Evolutionary conservation across 73 alveolate genomes (phyloP), one percentile per base, ranked within the genome.

Genomic region (Effrenium voratum): DNA sequence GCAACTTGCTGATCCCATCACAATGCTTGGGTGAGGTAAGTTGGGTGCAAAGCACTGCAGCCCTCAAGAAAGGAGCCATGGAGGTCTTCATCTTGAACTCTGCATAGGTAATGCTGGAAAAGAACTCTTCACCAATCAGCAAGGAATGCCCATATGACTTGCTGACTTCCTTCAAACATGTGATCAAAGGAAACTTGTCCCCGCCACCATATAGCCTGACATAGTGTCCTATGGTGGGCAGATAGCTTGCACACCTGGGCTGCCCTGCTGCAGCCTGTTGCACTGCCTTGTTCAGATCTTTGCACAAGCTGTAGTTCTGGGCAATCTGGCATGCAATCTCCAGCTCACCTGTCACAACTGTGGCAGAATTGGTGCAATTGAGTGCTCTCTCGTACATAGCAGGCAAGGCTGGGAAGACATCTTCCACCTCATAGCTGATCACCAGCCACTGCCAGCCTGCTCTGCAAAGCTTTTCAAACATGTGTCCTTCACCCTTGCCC

Each of bases 381-480:
- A 76, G 26, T 10, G 63, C 43, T 5, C 24, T 19, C 41, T 76
- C 63, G 40, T 60, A 76, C 38, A 30, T 41, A 26, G 43, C 5
- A 15, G 87, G 63, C 40, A 76, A 76, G 16, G 55, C 57, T 24
- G 63, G 57, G 10, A 76, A 43, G 41, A 41, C 36, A 4, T 30
- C 34, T 76, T 76, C 87, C 87, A 76, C 87, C 40, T 10, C 40
- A 28, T 30, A 30, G 5, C 43, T 19, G 24, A 76, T 43, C 2
- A 16, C 87, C n/a, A 13, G 16, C 87, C 87, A 76, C 59, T 76
- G 40, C 87, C 87, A 76, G 2, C 87, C 87, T 41, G n/a, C 16
- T n/a, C n/a, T n/a, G n/a, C n/a, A n/a, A n/a, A n/a, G n/a, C n/a
- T n/a, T n/a, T n/a, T n/a, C n/a, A n/a, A n/a, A n/a, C n/a, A n/a